These are phyloP conservation scores for Echeveria elegans DNA, from an alignment of 164 flowering plant genomes.

Conservation along the genomic window DNA sequence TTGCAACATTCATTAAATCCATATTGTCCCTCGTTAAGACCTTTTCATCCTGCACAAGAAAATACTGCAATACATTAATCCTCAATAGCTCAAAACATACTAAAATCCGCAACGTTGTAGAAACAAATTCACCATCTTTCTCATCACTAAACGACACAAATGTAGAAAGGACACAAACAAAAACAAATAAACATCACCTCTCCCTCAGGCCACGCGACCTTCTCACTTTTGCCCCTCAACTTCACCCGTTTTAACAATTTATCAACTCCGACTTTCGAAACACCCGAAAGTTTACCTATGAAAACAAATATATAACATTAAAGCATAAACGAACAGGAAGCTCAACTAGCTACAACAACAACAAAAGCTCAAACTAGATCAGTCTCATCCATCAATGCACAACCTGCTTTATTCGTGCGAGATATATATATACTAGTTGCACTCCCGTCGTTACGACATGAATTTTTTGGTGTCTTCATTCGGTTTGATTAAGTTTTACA, in stretches of 20 bases:
- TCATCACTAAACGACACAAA: background rate
- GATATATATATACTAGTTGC: no score
- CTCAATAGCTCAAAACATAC: background rate
- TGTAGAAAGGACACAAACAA: background rate
- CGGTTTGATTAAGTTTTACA: no score
- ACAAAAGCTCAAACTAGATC: no score
- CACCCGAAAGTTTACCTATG: background rate
- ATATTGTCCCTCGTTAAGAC: background rate
- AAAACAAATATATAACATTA: background rate
- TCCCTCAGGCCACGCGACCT: constrained; percentile 4
- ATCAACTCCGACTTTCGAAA: background rate
- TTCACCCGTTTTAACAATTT: background rate
- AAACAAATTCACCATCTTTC: no score
- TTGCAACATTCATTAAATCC: background rate
- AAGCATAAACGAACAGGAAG: no score
- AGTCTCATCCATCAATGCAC: no score
- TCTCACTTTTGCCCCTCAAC: background rate
- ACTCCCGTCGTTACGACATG: no score
- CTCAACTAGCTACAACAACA: no score
- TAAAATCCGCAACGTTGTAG: no score
- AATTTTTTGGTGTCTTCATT: no score
- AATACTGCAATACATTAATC: background rate
- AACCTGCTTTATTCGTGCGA: no score
- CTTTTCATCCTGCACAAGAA: background rate
- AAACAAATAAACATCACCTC: background rate